Base-by-base conservation (phyloP, 2,329 filamentous ascomycete species). In the Pyrenophora teres region DNA sequence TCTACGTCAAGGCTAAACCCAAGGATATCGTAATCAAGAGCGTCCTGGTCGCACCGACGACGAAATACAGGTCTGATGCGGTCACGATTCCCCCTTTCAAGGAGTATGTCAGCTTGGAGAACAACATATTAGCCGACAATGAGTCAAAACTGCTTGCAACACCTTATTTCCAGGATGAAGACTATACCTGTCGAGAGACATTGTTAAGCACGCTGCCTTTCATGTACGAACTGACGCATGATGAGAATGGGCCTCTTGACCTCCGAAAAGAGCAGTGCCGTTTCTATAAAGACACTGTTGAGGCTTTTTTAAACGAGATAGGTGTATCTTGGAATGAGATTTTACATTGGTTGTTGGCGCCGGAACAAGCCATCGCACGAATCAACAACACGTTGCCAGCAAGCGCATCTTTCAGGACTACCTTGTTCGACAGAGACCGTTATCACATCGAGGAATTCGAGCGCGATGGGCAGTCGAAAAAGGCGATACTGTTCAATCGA, bases 91-190 rank as follows among this genome's bases (percentile, higher is more conserved):
- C 77, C 2, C 52, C 51, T 8, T 78, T 76, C 57, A 71, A 67
- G 2, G 74, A 77, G 50, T 78, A 76, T 52, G 71, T 76, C n/a
- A 71, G 64, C 33, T 62, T 79, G 37, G 71, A 68, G 41, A 58
- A 71, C 33, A 79, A 75, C 47, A 61, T 79, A 3, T 70, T 79
- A 0, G 69, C 73, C 3, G 68, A 72, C 12, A 79, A 79, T 43
- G 67, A 72, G 27, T 71, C 61, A 1, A 74, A 67, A 19, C 48
- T 79, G n/a, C 67, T 75, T n/a, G 69, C 70, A 18, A 74, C 70
- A 63, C 68, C 69, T 1, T 69, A 64, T 40, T 63, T 71, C 18
- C 37, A 63, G 6, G 67, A 76, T n/a, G 62, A 62, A 18, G 51
- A 63, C 12, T 49, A 56, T 15, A 37, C 42, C 3, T 25, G 33